Evolutionary conservation across 2,329 filamentous ascomycete species (phyloP).

Genomic region (Penicillium hordei): DNA sequence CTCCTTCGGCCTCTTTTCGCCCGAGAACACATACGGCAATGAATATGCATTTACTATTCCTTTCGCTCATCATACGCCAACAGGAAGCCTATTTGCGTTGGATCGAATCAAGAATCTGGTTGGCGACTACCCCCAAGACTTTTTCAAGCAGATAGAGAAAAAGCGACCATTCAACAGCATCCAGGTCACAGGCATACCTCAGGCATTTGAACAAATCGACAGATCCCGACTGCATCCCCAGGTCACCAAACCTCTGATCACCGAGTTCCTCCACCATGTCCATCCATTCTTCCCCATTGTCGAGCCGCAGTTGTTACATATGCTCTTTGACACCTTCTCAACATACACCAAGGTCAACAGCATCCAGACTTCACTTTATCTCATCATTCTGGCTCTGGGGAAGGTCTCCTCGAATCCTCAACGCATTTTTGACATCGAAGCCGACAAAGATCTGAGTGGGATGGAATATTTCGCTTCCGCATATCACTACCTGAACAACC

Average conservation of each 20-base stretch:
- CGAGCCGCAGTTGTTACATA: conserved; percentile 8
- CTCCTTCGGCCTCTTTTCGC: background rate
- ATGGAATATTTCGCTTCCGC: conserved; percentile 20
- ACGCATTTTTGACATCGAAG: conserved; percentile 13
- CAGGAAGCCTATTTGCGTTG: conserved; percentile 15
- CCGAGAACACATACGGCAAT: conserved; percentile 1
- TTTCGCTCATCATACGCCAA: conserved; percentile 14
- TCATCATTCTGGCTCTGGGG: conserved; percentile 15
- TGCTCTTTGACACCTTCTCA: conserved; percentile 13
- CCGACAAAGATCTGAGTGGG: conserved; percentile 4
- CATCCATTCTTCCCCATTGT: conserved; percentile 18
- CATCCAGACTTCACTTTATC: conserved; percentile 15
- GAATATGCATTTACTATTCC: conserved; percentile 16
- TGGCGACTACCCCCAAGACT: conserved; percentile 21
- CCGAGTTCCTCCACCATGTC: conserved; percentile 14
- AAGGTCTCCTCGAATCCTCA: conserved; percentile 11
- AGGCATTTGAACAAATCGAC: conserved; percentile 6
- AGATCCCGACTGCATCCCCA: background rate
- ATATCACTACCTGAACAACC: conserved; percentile 10
- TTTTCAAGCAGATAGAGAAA: conserved; percentile 17
- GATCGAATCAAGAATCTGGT: conserved; percentile 16
- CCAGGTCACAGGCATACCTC: background rate
- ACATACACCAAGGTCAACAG: conserved; percentile 5
- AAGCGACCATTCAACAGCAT: conserved; percentile 10
- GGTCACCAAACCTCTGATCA: conserved; percentile 10